Evolutionary conservation across 257 asterid genomes (phyloP), one percentile per base, ranked within the genome.

Genomic region (Petunia axillaris): DNA sequence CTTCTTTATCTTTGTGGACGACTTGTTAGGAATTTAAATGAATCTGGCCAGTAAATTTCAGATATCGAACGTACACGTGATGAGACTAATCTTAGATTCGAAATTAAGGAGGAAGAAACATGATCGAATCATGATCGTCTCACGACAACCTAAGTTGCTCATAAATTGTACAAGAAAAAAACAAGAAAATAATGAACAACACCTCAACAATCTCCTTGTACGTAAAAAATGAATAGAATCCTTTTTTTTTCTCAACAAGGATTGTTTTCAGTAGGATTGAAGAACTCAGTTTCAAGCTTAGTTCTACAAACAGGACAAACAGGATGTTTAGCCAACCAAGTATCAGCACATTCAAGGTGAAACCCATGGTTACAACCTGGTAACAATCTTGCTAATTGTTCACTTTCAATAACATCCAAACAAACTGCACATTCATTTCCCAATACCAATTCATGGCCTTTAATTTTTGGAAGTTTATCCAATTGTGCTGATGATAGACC

Each of bases 291-390:
- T 78, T 70, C 89, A 64, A 94, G 88, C 15, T 84, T 90, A 36
- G 91, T 85, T 83, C 98, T 77, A 62, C 98, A 94, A 68, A 94
- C 87, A 0, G 98, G 98, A 84, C 98, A 94, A 39, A 87, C 80
- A 6, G 93, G 65, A 39, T 89, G 88, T 64, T 86, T 89, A 11
- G 97, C 83, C 40, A 94, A 88, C 98, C 98, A 94, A 0, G 92
- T 84, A 64, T 94, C 97, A 43, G 91, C 98, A 76, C 98, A 94
- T 66, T 85, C 84, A 3, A 89, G 71, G 82, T 94, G 98, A 38
- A 93, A 94, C 13, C 98, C 98, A 60, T 94, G 98, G 78, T 91
- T 91, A 80, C 98, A 94, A 6, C 94, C 97, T n/a, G 98, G 98
- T 4, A 94, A 80, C 87, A 91, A 15, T 37, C 94, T 84, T 1